Base-by-base conservation (phyloP, 805 yeast genomes). In the Suhomyces vadensis region DNA sequence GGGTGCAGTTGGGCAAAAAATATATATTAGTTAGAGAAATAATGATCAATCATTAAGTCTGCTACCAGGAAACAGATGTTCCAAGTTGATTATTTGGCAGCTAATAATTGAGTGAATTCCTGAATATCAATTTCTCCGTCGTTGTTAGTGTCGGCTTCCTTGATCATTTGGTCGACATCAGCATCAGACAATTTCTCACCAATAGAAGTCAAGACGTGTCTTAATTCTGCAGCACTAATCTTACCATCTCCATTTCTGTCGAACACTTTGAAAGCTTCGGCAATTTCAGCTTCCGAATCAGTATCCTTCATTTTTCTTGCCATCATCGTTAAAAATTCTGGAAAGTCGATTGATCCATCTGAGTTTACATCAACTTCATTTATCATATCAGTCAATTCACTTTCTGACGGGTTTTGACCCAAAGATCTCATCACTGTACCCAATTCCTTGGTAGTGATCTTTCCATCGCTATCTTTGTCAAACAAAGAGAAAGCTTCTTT, bases 401-500 rank as follows among this genome's bases (percentile, higher is more conserved):
- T 83, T 68, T 94, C 98, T 40, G 95, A 83, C 27, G 99, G 99
- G 60, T 92, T 92, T 69, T 90, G 94, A 41, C 99, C 99, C 61
- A 94, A 77, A n/a, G 97, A 88, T 73, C 99, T 85, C 99, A 94
- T 94, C 42, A 94, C 99, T 3, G 97, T 90, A 53, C 98, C 97
- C 55, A 94, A 78, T 71, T 94, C 99, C 61, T 87, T 81, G 56
- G 97, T 87, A 47, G 97, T 89, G 74, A 94, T 94, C 63, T 89
- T 88, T 54, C 99, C 99, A 69, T 91, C 97, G 61, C 91, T 86
- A 66, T 94, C 96, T 67, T 90, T 90, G 75, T 94, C 99, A 58
- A 94, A 94, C 53, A 94, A 80, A 49, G 97, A 89, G 66, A 94
- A 94, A 5, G 99, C 99, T 75, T 94, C 99, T 69, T 89, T 90